A percentile compares a stretch with the other conserved stretches of the same genome.
These are phyloP conservation scores for Lathyrus sativus DNA, from an alignment of 306 rosid genomes.

Conservation along the genomic window DNA sequence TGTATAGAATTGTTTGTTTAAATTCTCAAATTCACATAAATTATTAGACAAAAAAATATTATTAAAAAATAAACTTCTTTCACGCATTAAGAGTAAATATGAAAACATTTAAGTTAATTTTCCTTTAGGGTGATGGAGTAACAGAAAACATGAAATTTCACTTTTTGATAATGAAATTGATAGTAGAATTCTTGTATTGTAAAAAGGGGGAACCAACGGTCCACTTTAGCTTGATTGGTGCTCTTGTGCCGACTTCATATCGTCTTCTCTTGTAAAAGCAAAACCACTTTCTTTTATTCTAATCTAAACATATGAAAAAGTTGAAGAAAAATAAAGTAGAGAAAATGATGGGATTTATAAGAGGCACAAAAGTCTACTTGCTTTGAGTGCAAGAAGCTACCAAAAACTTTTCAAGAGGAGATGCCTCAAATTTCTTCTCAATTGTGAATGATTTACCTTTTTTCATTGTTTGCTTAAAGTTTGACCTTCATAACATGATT, in stretches of 20 bases:
- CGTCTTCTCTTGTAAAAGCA: constrained; percentile 51
- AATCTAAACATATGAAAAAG: constrained; percentile 51
- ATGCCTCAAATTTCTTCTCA: constrained; percentile 63
- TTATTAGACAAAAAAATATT: no score
- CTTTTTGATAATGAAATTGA: constrained; percentile 34
- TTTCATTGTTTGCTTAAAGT: constrained; percentile 81
- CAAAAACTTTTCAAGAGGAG: constrained; percentile 57
- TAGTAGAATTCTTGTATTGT: constrained; percentile 49
- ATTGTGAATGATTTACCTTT: constrained; percentile 65
- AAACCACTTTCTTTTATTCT: constrained; percentile 60
- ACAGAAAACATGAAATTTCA: not conserved
- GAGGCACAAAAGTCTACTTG: constrained; percentile 81
- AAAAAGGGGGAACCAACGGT: constrained; percentile 59
- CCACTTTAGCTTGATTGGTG: constrained; percentile 78
- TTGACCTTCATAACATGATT: constrained; percentile 89
- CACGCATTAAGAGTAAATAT: no score
- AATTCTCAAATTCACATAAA: no score
- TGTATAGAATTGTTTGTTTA: no score
- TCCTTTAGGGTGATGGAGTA: not conserved
- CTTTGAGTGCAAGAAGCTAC: constrained; percentile 99
- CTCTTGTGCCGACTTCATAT: constrained; percentile 51
- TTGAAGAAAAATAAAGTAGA: not conserved
- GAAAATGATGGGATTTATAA: constrained; percentile 19
- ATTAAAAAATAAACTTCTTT: no score
- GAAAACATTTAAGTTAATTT: no score